Base-by-base conservation (phyloP, 805 yeast genomes). In the Spathaspora passalidarum region DNA sequence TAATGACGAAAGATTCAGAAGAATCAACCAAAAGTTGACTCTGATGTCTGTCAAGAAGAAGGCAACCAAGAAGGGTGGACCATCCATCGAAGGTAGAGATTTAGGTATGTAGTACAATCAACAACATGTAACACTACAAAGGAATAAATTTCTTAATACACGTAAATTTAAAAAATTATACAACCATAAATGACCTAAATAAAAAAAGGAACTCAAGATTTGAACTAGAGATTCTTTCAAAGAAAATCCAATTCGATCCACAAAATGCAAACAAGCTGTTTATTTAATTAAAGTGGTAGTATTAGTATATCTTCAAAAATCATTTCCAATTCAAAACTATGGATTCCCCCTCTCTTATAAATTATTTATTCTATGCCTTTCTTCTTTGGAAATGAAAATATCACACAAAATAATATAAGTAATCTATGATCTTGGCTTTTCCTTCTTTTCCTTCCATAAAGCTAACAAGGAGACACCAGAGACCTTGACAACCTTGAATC, bases 391-490 rank as follows among this genome's bases (percentile, higher is more conserved):
- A 39, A 25, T 17, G 16, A 42, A 38, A 47, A 16, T 17, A 13
- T 23, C 19, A 38, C 17, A 26, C 22, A 40, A 38, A 42, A 47
- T 56, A n/a, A n/a, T n/a, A n/a, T n/a, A 55, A 40, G 47, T 45
- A 56, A 62, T 60, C 82, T 88, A 91, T 73, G 97, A 91, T 84
- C 99, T 90, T 84, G 98, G 98, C 91, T 94, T 94, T 85, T 95
- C 99, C 89, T 94, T 94, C 97, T 94, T 94, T 85, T 95, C 99
- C 85, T 92, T 94, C 97, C 97, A 94, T 79, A 94, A 86, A 76
- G 99, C 99, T 75, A 91, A 84, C 78, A 94, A 85, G 66, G 99
- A 94, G 70, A 95, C 99, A 88, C 99, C 99, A 66, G 99, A 88
- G 67, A 94, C 99, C 85, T 94, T 94, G 76, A 94, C 99, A 75